Evolutionary conservation across 768 basidiomycete genomes (phyloP).

Genomic region (Tylopilus cervinicoccineus): DNA sequence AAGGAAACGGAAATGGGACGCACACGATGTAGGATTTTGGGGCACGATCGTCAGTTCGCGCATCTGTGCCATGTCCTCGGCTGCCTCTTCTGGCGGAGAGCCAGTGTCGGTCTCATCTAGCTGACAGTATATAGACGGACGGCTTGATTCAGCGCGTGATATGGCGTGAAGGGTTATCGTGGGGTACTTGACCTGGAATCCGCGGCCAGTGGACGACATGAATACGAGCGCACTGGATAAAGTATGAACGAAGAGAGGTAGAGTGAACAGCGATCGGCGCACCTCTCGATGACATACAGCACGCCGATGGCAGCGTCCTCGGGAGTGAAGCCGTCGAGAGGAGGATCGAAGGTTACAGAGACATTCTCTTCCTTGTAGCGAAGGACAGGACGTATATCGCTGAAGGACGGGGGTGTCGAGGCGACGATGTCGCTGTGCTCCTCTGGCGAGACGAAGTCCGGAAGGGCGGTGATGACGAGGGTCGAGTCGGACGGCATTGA

Average conservation of each 20-base stretch:
- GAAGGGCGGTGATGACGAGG: constrained; percentile 38
- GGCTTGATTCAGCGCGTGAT: constrained; percentile 56
- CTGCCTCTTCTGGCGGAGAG: constrained; percentile 35
- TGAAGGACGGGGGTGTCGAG: constrained; percentile 84
- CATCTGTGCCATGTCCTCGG: constrained; percentile 48
- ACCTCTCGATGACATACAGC: constrained; percentile 88
- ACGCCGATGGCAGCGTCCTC: constrained; percentile 57
- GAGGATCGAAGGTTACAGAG: constrained; percentile 64
- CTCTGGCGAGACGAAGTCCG: constrained; percentile 51
- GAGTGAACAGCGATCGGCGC: constrained; percentile 11
- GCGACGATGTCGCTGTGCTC: constrained; percentile 64
- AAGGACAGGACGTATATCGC: constrained; percentile 79
- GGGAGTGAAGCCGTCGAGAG: constrained; percentile 53
- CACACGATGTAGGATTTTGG: constrained; percentile 51
- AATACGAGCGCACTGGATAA: constrained; percentile 65
- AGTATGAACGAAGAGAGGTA: constrained; percentile 1
- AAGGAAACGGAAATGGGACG: constrained; percentile 28
- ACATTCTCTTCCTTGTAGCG: constrained; percentile 73
- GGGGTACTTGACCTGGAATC: constrained; percentile 85
- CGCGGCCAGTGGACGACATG: constrained; percentile 63
- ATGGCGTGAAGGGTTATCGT: constrained; percentile 92
- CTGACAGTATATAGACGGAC: constrained; percentile 88
- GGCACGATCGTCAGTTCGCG: constrained; percentile 81
- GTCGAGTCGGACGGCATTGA: constrained; percentile 7
- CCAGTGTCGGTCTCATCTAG: constrained; percentile 62